phyloP scores from a whole-genome alignment of 306 rosid genomes.

The Urtica urens region DNA sequence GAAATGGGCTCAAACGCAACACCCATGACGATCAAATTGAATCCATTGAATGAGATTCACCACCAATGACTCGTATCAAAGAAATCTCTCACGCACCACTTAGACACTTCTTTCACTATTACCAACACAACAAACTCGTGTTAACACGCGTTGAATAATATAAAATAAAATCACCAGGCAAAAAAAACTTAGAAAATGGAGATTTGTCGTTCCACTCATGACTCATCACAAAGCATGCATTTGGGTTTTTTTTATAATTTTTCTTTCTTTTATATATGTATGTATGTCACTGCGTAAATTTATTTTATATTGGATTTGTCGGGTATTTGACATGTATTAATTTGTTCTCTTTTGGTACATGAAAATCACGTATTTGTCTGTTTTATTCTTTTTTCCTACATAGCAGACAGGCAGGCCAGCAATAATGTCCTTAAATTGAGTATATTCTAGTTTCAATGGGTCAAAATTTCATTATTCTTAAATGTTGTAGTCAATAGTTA shows the following conservation, averaged over 20 bases:
- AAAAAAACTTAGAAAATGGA: slow-evolving; percentile 12
- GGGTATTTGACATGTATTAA: slow-evolving; percentile 6
- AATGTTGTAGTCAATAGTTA: no score
- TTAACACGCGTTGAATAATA: no score
- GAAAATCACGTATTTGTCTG: not conserved
- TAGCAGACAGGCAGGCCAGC: slow-evolving; percentile 32
- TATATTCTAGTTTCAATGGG: no score
- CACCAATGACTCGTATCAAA: not conserved
- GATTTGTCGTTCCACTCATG: slow-evolving; percentile 11
- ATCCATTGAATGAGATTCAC: not conserved
- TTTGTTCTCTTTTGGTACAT: not conserved
- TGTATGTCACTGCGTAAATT: not conserved
- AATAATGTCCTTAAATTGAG: slow-evolving; percentile 10
- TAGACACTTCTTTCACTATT: no score
- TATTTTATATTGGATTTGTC: slow-evolving; percentile 3
- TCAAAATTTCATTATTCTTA: no score
- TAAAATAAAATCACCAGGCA: no score
- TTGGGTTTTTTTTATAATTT: not conserved
- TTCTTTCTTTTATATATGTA: no score
- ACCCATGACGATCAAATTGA: slow-evolving; percentile 24
- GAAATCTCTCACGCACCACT: no score
- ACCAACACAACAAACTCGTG: no score
- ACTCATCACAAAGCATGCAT: slow-evolving; percentile 4
- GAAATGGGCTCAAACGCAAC: slow-evolving; percentile 10
- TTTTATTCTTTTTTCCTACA: not conserved